Evolutionary conservation across 352 stramenopile species (phyloP).

Genomic region (Globisporangium yorkense): DNA sequence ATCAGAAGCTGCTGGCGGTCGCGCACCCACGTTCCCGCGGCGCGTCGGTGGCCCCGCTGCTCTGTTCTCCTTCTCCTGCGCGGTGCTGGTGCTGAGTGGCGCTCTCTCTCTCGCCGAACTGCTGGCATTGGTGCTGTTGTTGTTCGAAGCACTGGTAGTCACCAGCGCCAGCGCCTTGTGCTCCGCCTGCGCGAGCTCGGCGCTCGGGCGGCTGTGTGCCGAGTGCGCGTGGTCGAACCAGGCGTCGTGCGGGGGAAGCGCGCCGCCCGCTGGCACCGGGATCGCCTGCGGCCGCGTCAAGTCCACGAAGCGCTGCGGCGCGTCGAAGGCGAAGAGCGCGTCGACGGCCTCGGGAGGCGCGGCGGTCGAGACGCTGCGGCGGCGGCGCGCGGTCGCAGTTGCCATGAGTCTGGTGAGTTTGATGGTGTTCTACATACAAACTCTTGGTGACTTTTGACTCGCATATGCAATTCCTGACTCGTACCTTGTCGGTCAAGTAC

Average conservation of each 20-base stretch:
- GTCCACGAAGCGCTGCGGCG: slow-evolving; percentile 48
- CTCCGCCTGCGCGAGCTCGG: slow-evolving; percentile 36
- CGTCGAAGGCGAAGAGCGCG: slow-evolving; percentile 73
- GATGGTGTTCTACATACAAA: background rate
- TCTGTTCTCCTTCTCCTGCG: slow-evolving; percentile 33
- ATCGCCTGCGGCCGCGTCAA: slow-evolving; percentile 25
- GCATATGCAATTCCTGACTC: no score
- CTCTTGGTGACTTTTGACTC: background rate
- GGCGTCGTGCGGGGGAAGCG: slow-evolving; percentile 30
- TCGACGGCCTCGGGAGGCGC: slow-evolving; percentile 21
- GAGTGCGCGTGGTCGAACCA: slow-evolving; percentile 64
- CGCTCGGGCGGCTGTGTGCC: slow-evolving; percentile 52
- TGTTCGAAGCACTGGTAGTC: background rate
- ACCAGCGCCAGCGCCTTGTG: slow-evolving; percentile 11
- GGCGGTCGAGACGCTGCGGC: slow-evolving; percentile 6
- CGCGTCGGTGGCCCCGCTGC: slow-evolving; percentile 1
- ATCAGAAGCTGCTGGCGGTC: no score
- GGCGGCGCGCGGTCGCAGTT: slow-evolving; percentile 3
- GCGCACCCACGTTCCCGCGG: slow-evolving; percentile 2
- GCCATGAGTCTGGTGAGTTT: no score
- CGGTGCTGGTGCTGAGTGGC: slow-evolving; percentile 6
- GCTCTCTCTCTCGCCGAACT: background rate
- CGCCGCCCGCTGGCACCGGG: background rate
- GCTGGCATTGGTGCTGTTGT: slow-evolving; percentile 1
- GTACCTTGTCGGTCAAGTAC: no score